Base-by-base conservation (phyloP, 805 yeast genomes). In the Saccharomycopsis sp. region DNA sequence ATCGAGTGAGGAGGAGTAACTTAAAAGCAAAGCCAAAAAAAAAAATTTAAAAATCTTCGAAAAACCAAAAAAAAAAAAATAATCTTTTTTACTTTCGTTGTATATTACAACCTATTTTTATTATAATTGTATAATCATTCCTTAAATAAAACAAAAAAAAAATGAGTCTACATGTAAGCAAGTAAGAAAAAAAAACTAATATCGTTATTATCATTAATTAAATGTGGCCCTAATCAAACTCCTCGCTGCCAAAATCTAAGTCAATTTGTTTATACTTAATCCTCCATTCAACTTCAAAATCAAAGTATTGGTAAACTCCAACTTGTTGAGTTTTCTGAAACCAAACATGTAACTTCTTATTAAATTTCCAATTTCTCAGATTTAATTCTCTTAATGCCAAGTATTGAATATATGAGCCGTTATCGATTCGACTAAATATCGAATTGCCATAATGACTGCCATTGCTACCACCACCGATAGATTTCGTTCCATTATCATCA, bases 331-430 rank as follows among this genome's bases (percentile, higher is more conserved):
- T 38, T 45, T 79, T 75, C 54, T 78, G 80, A 59, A 83, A 87
- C 93, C 96, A 86, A 48, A 86, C 86, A 52, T 81, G 74, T 40
- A 78, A 72, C 43, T 77, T 79, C 51, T 73, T 77, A 71, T 64
- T 62, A 61, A 70, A 79, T 41, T 77, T 68, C 98, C 98, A 90
- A 56, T 95, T 74, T 48, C 73, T 72, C 50, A 69, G 64, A 8
- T 71, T 66, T 49, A 90, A 71, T 64, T 90, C 97, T 54, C 77
- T 74, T 2, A 96, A 94, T 3, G 96, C 85, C 45, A 79, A 64
- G 51, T 75, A 71, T 60, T 84, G 93, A 50, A 80, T 76, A 56
- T 81, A 81, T 14, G 81, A 71, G 22, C 82, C 85, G 54, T 77
- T 84, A 43, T 66, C 67, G 53, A n/a, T n/a, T n/a, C n/a, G n/a